phyloP scores from a whole-genome alignment of 192 early-diverging fungal genomes.

The Coemansia sp. region DNA sequence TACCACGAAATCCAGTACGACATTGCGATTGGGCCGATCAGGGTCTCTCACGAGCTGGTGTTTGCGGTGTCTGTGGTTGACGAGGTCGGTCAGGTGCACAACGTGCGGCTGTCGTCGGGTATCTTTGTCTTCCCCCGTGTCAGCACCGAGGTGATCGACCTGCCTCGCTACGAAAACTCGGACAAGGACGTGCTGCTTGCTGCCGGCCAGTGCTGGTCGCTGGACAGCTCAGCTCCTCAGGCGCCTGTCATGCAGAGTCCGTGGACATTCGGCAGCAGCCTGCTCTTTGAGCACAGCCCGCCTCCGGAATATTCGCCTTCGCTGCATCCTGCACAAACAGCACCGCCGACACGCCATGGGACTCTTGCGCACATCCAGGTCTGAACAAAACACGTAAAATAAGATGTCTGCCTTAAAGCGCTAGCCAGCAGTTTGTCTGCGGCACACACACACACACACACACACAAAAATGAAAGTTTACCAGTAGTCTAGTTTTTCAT shows the following conservation, averaged over 20 bases:
- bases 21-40: constrained; percentile 31
- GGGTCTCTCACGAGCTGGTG: constrained; percentile 41
- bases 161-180: constrained; percentile 46
- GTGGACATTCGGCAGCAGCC: background rate
- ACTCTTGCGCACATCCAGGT: background rate
- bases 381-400: background rate
- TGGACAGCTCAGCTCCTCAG: constrained; percentile 3
- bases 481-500: background rate
- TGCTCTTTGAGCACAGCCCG: background rate
- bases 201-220: constrained; percentile 22
- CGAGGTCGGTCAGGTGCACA: constrained; percentile 44
- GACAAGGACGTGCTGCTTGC: constrained; percentile 42
- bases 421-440: background rate
- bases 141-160: constrained; percentile 7
- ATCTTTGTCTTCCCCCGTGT: constrained; percentile 33
- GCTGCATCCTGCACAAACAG: background rate
- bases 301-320: constrained; percentile 2
- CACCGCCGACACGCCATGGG: background rate
- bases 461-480: too few relatives aligned
- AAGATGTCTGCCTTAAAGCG: too few relatives aligned
- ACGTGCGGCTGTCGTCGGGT: constrained; percentile 39
- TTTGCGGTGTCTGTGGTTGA: constrained; percentile 36
- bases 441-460: too few relatives aligned
- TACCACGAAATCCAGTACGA: constrained; percentile 46
- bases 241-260: background rate